phyloP scores from a whole-genome alignment of 1,284 basidiomycete species.

The Amylostereum areolatum region DNA sequence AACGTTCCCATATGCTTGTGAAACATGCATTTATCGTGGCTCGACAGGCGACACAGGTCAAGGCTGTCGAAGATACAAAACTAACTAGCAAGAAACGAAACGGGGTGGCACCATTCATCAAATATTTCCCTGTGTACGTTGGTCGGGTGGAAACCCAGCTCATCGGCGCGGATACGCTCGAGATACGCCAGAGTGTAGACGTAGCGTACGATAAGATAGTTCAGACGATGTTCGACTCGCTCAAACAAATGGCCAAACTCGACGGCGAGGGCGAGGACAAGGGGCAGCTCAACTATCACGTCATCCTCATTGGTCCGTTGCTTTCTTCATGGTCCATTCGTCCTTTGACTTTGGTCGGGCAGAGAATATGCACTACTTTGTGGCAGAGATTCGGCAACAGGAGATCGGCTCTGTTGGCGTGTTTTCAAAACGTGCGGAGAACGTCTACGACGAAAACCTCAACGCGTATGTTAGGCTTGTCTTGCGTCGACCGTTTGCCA shows the following conservation, averaged over 20 bases:
- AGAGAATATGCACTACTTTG: constrained; percentile 97
- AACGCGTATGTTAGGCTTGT: constrained; percentile 83
- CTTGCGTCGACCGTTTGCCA: constrained; percentile 80
- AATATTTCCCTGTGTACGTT: constrained; percentile 88
- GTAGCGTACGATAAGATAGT: constrained; percentile 85
- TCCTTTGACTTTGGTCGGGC: constrained; percentile 5
- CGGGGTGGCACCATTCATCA: constrained; percentile 91
- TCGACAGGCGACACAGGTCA: constrained; percentile 77
- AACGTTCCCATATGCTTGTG: background rate
- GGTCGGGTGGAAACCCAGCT: constrained; percentile 83
- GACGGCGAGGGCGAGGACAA: constrained; percentile 91
- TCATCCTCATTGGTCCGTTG: constrained; percentile 84
- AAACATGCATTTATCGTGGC: background rate
- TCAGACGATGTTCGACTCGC: constrained; percentile 82
- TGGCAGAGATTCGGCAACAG: constrained; percentile 71
- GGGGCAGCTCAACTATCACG: constrained; percentile 93
- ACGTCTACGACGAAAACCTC: constrained; percentile 86
- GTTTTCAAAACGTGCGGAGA: constrained; percentile 73
- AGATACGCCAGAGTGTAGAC: constrained; percentile 77
- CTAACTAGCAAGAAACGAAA: constrained; percentile 87
- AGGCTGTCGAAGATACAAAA: constrained; percentile 87
- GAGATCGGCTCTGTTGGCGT: constrained; percentile 63
- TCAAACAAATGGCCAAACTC: constrained; percentile 94
- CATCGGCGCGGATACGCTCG: constrained; percentile 68
- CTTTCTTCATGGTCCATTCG: background rate